These are phyloP conservation scores for Discostella stelligeroides DNA, from an alignment of 108 stramenopile species.

Conservation along the genomic window DNA sequence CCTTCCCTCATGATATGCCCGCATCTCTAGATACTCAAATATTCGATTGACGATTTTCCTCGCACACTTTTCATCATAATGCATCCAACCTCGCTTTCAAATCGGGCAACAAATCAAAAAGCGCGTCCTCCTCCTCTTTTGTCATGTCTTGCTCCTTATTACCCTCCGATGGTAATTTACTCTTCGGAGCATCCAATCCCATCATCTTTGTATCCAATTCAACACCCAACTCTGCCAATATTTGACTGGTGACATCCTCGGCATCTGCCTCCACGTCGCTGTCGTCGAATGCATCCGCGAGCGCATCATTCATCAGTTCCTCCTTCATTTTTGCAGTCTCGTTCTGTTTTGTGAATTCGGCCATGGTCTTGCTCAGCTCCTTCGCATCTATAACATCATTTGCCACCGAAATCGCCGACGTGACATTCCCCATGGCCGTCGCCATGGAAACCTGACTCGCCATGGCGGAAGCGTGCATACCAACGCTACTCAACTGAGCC, in stretches of 20 bases:
- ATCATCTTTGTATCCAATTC: constrained; percentile 81
- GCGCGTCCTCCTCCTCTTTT: constrained; percentile 64
- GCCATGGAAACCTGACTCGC: constrained; percentile 73
- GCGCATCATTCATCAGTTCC: constrained; percentile 86
- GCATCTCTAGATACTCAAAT: no score
- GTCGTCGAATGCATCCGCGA: constrained; percentile 81
- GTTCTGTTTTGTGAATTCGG: constrained; percentile 72
- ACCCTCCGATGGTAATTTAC: constrained; percentile 32
- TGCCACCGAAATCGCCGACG: constrained; percentile 57
- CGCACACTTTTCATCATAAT: no score
- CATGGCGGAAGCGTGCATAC: constrained; percentile 78
- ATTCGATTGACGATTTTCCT: no score
- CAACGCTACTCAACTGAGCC: constrained; percentile 76
- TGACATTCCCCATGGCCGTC: constrained; percentile 61
- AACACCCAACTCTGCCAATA: constrained; percentile 85
- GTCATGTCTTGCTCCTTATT: no score
- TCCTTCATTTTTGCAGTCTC: constrained; percentile 69
- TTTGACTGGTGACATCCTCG: constrained; percentile 70
- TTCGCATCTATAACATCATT: constrained; percentile 76
- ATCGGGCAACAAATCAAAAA: constrained; percentile 73
- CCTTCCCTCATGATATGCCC: no score
- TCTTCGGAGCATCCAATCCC: constrained; percentile 72
- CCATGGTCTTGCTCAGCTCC: constrained; percentile 71
- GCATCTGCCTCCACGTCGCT: constrained; percentile 82
- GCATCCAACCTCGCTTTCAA: constrained; percentile 82